Base-by-base conservation (phyloP, 805 yeast species). In the Yarrowia sp. region DNA sequence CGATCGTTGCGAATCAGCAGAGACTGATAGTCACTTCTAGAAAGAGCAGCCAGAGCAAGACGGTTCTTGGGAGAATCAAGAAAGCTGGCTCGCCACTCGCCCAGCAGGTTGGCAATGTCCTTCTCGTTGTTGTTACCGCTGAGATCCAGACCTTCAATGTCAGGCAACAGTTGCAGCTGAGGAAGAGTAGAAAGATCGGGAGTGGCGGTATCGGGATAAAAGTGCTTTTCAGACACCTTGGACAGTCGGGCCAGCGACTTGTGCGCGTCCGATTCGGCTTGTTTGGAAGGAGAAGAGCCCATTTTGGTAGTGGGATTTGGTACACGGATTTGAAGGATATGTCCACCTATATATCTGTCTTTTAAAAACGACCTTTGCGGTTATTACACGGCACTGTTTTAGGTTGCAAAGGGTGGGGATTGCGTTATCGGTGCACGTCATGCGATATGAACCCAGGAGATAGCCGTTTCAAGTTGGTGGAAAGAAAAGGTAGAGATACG, bases 1-100 rank as follows among this genome's bases (percentile, higher is more conserved):
- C 62, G 54, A n/a, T 68, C 66, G 35, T 66, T 67, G 17, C 61
- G 46, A 38, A 83, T 77, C 43, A 83, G 74, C 46, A 54, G 16
- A 21, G 75, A 70, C 21, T 76, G 74, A 69, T 84, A 79, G 44
- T 78, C 78, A 63, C 78, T 79, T 19, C 80, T 79, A 8, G 84
- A 77, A 67, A 84, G 76, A 9, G 86, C 85, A 63, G 81, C 79
- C 66, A 83, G 80, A 4, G 85, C 87, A 66, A 85, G 74, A 63
- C 75, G 72, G 71, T 84, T 84, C 71, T 83, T 83, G 14, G 84
- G 81, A 68, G 82, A 81, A 4, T 78, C 64, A 30, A 76, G 68
- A 48, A 85, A 75, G 4, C 76, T 77, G 3, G 73, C 68, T 67
- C 82, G 80, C 88, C 88, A 85, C 9, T 71, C 67, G n/a, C 67